phyloP scores from a whole-genome alignment of 768 basidiomycete species.

The Boletus rubescentipes region DNA sequence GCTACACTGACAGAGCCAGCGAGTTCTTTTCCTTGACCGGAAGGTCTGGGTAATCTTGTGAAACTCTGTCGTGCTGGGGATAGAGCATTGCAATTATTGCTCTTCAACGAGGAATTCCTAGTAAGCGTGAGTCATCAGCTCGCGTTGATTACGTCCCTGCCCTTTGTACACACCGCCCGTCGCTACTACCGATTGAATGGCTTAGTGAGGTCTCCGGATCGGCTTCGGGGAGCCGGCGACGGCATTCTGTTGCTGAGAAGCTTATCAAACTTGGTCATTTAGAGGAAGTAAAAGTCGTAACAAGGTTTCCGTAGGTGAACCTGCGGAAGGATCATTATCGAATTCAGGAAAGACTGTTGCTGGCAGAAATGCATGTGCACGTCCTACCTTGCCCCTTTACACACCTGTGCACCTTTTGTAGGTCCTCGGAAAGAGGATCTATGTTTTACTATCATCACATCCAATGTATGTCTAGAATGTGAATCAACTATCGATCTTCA shows the following conservation, averaged over 20 bases:
- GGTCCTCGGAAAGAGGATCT: constrained; percentile 3
- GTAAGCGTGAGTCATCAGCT: constrained; percentile 86
- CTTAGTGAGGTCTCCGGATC: constrained; percentile 86
- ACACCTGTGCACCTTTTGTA: constrained; percentile 12
- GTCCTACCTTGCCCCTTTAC: too few relatives aligned
- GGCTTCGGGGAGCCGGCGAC: constrained; percentile 60
- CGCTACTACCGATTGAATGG: constrained; percentile 91
- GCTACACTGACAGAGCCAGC: constrained; percentile 90
- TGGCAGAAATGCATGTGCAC: too few relatives aligned
- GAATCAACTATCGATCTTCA: too few relatives aligned
- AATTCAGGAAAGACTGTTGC: too few relatives aligned
- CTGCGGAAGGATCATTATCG: constrained; percentile 76
- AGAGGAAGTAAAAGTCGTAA: constrained; percentile 85
- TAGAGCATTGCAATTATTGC: constrained; percentile 91
- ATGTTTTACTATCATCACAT: too few relatives aligned
- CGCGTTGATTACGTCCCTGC: constrained; percentile 88
- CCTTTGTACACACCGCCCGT: constrained; percentile 90
- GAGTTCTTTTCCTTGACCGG: constrained; percentile 74
- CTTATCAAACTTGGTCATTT: constrained; percentile 79
- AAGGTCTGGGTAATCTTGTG: constrained; percentile 79
- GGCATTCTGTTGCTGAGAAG: constrained; percentile 55
- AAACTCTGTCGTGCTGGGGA: constrained; percentile 81
- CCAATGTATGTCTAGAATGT: constrained; percentile 10
- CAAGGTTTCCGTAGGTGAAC: constrained; percentile 83
- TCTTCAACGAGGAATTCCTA: constrained; percentile 91